Base-by-base conservation (phyloP, 768 basidiomycete genomes). In the Crassisporium funariophilum region DNA sequence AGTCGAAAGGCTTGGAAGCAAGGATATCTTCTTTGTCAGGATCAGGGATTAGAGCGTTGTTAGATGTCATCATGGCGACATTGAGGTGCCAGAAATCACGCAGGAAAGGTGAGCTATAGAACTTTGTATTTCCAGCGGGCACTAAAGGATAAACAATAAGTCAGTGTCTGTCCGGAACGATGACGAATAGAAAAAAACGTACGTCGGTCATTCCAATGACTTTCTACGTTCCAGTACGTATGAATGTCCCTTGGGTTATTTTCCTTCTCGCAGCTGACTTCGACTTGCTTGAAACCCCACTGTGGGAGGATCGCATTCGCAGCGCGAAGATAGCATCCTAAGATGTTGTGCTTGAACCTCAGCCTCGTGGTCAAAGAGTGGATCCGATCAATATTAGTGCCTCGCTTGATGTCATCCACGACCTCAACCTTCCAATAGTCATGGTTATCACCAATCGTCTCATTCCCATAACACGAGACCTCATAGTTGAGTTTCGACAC, bases 51-150 rank as follows among this genome's bases (percentile, higher is more conserved):
- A 99, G 85, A 0, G 97, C 95, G 62, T 99, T 99, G 73, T 99
- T 99, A 4, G 97, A 98, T 0, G 95, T 97, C 91, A 95, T 94
- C 97, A 99, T 99, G 6, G 95, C 97, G 19, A 99, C 92, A 61
- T 99, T 99, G 46, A 99, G 81, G 64, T 99, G 95, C 86, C 92
- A 95, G 69, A 99, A 99, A 70, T 99, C 95, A 41, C 89, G 85
- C 36, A 95, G 70, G 79, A 99, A 99, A 0, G 95, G 88, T 1
- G 95, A 95, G 29, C 72, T 77, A 71, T 95, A 97, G 47, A 84
- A 80, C 60, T 90, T 94, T 49, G 79, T 77, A 31, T 95, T 76
- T 2, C 90, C 95, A 3, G 81, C 58, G 9, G 94, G 92, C 8
- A 99, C 91, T 97, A 59, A n/a, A n/a, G n/a, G n/a, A n/a, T 2